Base-by-base conservation (phyloP, 495 filamentous ascomycete species). In the Bacidia rubella region DNA sequence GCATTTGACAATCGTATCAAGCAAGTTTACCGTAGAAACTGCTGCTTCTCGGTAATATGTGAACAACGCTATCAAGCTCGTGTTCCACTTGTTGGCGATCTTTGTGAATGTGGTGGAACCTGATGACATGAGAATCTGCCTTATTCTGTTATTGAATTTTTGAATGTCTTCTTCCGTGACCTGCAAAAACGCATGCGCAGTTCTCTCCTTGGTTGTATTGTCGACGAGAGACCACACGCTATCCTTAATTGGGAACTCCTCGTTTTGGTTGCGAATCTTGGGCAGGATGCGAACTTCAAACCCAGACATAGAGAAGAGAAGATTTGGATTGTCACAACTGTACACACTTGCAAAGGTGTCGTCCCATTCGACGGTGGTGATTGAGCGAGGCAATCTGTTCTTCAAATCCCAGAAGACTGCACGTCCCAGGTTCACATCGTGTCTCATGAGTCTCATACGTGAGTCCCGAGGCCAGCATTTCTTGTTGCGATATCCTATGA, bases 1-100 rank as follows among this genome's bases (percentile, higher is more conserved):
- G 62, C 93, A 97, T 67, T 99, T 99, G 59, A 99, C 93, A 58
- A 99, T 99, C 1, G 90, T 97, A 63, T 99, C 93, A 2, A 99
- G 76, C 12, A 99, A 73, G 54, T 88, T 87, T 61, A 97, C 89
- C 1, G 93, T 99, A 9, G 87, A 92, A n/a, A 97, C 89, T 27
- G 90, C 93, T 38, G 93, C 93, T 63, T 99, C 93, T 62, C 93
- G 88, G 63, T 97, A 99, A 66, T 99, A 99, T 0, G 93, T 99
- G 72, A 99, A 99, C 23, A 99, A 75, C n/a, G 93, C 90, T 62
- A 99, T 99, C 52, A 99, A 70, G 5, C 85, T 89, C 0, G 93
- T 97, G 66, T 99, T 99, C 93, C 93, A 99, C 67, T 99, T 99
- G 67, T 99, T 99, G 45, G 93, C 93, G 61, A 99, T 99, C 77